Percentiles rank a stretch among this genome's conserved stretches.
phyloP scores from a whole-genome alignment of 345 rosid genomes.

The Schrenkiella parvula region DNA sequence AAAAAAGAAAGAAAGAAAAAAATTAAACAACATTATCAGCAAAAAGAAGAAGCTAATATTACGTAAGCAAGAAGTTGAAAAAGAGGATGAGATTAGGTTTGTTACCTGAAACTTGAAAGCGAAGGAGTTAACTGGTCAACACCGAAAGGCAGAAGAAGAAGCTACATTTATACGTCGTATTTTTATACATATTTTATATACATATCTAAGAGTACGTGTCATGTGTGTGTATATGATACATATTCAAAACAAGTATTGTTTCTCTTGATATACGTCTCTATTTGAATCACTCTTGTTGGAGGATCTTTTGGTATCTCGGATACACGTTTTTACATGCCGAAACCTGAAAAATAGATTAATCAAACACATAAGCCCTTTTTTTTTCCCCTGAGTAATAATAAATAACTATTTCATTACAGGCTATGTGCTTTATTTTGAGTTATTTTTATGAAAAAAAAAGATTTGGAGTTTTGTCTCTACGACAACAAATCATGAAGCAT shows the following conservation, averaged over 20 bases:
- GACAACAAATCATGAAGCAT: constrained; percentile 28
- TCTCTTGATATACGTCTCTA: constrained; percentile 11
- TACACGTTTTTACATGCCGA: constrained; percentile 81
- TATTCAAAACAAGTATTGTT: constrained; percentile 9
- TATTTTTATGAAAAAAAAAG: background rate
- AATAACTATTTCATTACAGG: background rate
- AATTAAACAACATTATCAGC: constrained; percentile 10
- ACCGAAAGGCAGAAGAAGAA: constrained; percentile 17
- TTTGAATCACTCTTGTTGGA: constrained; percentile 52
- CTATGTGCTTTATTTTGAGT: background rate
- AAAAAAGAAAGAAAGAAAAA: background rate
- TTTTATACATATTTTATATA: background rate
- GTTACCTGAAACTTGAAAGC: constrained; percentile 43
- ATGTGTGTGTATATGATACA: constrained; percentile 9
- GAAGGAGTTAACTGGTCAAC: constrained; percentile 31
- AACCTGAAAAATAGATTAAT: constrained; percentile 46
- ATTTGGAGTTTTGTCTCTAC: background rate
- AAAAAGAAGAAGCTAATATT: no score
- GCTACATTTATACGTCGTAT: constrained; percentile 13
- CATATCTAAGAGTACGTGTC: background rate
- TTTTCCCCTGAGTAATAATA: background rate
- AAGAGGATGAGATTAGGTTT: constrained; percentile 14
- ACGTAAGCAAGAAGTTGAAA: background rate
- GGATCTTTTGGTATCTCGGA: constrained; percentile 67
- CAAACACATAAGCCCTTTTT: background rate